A percentile compares a stretch with the other conserved stretches of the same genome.
These are phyloP conservation scores for Angomonas deanei DNA, from an alignment of 208 protist genomes.

Conservation along the genomic window DNA sequence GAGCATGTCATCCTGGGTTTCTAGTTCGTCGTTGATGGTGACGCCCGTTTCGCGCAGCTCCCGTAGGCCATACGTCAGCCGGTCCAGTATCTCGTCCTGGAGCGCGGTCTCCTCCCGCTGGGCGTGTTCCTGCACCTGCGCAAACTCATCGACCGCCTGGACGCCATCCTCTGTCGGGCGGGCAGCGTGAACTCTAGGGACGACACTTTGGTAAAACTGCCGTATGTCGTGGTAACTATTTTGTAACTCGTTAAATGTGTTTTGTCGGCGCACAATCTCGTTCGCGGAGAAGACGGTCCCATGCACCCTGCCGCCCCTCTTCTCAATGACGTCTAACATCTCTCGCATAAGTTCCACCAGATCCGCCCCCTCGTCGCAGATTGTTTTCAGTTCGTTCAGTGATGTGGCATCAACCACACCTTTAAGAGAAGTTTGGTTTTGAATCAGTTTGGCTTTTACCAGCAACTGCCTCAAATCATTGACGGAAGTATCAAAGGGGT, in stretches of 20 bases:
- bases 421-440: slow-evolving; percentile 39
- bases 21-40: slow-evolving; percentile 72
- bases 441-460: slow-evolving; percentile 37
- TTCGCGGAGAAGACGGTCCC: slow-evolving; percentile 77
- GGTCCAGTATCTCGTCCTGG: slow-evolving; percentile 74
- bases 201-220: slow-evolving; percentile 8
- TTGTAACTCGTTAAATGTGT: slow-evolving; percentile 53
- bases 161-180: slow-evolving; percentile 1
- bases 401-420: slow-evolving; percentile 40
- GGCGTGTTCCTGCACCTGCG: slow-evolving; percentile 42
- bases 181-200: slow-evolving; percentile 8
- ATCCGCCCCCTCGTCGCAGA: slow-evolving; percentile 39
- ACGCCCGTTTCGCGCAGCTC: slow-evolving; percentile 77
- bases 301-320: slow-evolving; percentile 56
- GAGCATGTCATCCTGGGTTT: slow-evolving; percentile 60
- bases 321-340: slow-evolving; percentile 55
- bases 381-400: slow-evolving; percentile 31
- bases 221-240: slow-evolving; percentile 29
- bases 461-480: slow-evolving; percentile 52
- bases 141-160: slow-evolving; percentile 30
- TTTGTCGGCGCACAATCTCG: slow-evolving; percentile 76
- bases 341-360: slow-evolving; percentile 49
- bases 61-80: slow-evolving; percentile 65
- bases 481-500: slow-evolving; percentile 77
- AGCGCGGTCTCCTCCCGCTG: slow-evolving; percentile 56